phyloP scores from a whole-genome alignment of 2,329 filamentous ascomycete species.

The Fusarium penzigii region DNA sequence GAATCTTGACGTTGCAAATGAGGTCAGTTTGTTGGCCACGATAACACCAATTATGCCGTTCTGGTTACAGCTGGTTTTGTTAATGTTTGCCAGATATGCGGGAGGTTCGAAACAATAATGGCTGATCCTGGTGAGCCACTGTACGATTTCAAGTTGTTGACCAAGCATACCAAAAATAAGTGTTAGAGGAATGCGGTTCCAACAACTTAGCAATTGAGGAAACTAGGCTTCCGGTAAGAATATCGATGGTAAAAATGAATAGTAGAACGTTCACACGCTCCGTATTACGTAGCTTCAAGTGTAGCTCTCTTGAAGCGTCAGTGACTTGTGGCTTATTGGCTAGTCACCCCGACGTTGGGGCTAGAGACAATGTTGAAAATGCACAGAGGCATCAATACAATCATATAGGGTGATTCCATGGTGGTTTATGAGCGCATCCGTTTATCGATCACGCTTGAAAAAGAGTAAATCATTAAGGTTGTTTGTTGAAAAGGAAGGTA shows the following conservation, averaged over 20 bases:
- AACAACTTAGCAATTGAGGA: neutral
- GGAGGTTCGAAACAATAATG: neutral
- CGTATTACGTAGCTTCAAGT: slow-evolving; percentile 20
- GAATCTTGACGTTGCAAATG: neutral
- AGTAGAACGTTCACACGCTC: slow-evolving; percentile 15
- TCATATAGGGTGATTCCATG: slow-evolving; percentile 19
- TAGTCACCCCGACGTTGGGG: slow-evolving; percentile 54
- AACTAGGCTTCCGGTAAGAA: neutral
- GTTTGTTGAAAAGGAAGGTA: slow-evolving; percentile 6
- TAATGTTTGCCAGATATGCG: neutral
- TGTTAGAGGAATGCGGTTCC: neutral
- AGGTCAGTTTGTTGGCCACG: too few relatives aligned
- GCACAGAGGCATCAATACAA: slow-evolving; percentile 21
- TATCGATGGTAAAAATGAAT: slow-evolving; percentile 1
- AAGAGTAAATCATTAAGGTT: slow-evolving; percentile 4
- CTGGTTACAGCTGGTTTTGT: neutral
- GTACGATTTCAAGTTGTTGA: neutral
- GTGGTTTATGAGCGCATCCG: slow-evolving; percentile 17
- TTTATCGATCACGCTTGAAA: slow-evolving; percentile 21
- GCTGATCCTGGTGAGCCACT: neutral
- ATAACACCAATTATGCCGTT: neutral
- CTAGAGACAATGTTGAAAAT: slow-evolving; percentile 37
- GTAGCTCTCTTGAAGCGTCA: slow-evolving; percentile 28
- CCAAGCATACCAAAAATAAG: neutral
- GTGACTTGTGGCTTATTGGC: slow-evolving; percentile 38